A percentile compares a stretch with the other conserved stretches of the same genome.
These are phyloP conservation scores for Kurtzmaniella natalensis DNA, from an alignment of 1,139 yeast genomes.

Conservation along the genomic window DNA sequence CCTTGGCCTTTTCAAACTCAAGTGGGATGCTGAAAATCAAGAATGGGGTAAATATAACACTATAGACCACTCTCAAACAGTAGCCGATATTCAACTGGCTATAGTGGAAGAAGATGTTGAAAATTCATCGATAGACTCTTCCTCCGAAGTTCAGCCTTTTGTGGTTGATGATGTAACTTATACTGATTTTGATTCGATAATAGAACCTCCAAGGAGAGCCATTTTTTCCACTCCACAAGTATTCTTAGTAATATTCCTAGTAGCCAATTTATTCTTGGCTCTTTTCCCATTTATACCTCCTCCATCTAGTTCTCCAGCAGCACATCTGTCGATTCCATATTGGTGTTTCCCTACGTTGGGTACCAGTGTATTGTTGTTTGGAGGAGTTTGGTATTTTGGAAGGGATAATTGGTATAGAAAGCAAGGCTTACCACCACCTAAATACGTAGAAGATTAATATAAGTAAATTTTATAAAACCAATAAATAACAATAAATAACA, in stretches of 20 bases:
- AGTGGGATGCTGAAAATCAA: slow-evolving; percentile 24
- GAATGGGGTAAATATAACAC: slow-evolving; percentile 27
- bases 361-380: slow-evolving; percentile 40
- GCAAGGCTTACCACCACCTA: slow-evolving; percentile 6
- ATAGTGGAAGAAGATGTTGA: slow-evolving; percentile 7
- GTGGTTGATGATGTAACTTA: slow-evolving; percentile 8
- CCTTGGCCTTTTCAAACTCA: slow-evolving; percentile 38
- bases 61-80: slow-evolving; percentile 5
- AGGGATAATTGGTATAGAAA: slow-evolving; percentile 11
- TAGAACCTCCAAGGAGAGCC: slow-evolving; percentile 14
- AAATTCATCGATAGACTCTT: slow-evolving; percentile 7
- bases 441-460: not conserved
- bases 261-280: slow-evolving; percentile 49
- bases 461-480: not conserved
- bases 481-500: not conserved
- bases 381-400: slow-evolving; percentile 33
- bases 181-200: slow-evolving; percentile 15
- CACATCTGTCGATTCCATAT: slow-evolving; percentile 37
- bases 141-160: slow-evolving; percentile 9
- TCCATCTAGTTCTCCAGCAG: slow-evolving; percentile 21
- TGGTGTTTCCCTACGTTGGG: slow-evolving; percentile 58
- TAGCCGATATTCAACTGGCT: slow-evolving; percentile 3
- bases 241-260: slow-evolving; percentile 35
- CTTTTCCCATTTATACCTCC: slow-evolving; percentile 59
- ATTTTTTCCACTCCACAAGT: slow-evolving; percentile 25